Percentiles rank a stretch among this genome's conserved stretches.
Evolutionary conservation across 1,284 basidiomycete genomes (phyloP).

Genomic region (Irpex sp.): DNA sequence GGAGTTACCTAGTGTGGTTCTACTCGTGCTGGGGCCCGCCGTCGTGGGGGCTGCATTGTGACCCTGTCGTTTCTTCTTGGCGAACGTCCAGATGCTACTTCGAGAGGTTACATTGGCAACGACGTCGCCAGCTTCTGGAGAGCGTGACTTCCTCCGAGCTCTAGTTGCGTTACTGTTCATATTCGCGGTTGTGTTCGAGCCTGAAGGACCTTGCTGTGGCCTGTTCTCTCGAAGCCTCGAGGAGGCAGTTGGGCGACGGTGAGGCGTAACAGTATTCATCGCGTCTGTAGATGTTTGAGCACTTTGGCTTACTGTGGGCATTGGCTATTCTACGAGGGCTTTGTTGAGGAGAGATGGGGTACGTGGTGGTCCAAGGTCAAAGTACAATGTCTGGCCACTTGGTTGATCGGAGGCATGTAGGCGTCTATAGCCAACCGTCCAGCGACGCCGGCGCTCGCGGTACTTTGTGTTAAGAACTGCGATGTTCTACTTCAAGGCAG

Average conservation of each 20-base stretch:
- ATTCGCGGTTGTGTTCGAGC: not conserved
- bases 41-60: not conserved
- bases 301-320: not conserved
- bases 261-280: not conserved
- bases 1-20: not conserved
- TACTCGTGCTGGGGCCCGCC: not conserved
- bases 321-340: not conserved
- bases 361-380: too few relatives aligned
- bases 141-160: slow-evolving; percentile 23
- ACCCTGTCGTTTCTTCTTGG: not conserved
- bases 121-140: slow-evolving; percentile 9
- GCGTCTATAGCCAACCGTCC: too few relatives aligned
- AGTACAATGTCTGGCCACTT: too few relatives aligned
- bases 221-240: slow-evolving; percentile 6
- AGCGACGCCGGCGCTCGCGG: too few relatives aligned
- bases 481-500: too few relatives aligned
- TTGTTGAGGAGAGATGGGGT: not conserved
- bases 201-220: not conserved
- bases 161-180: not conserved
- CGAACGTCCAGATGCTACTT: not conserved
- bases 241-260: slow-evolving; percentile 3
- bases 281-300: not conserved
- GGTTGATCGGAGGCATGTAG: too few relatives aligned
- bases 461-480: too few relatives aligned
- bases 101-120: too few relatives aligned